Conservation (phyloP, 176 grass and related monocot species). For the Poa annua region DNA sequence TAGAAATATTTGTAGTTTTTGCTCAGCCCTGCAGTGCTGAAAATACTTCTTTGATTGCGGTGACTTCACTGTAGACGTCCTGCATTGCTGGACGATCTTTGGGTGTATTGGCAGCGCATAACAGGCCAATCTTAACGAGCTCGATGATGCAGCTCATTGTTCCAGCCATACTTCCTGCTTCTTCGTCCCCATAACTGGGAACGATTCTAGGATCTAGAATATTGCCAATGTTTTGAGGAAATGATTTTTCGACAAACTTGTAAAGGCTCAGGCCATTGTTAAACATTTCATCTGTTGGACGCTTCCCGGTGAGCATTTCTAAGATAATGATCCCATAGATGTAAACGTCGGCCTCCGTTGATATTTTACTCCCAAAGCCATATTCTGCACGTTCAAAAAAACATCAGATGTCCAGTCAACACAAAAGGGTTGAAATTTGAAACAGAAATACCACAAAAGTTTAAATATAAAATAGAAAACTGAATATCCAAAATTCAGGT, state of each 20-base stretch:
- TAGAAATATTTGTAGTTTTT: not conserved
- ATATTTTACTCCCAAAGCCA: conserved; percentile 45
- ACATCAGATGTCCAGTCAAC: not conserved
- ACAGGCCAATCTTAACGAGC: conserved; percentile 48
- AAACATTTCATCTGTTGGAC: conserved; percentile 54
- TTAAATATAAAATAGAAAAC: too few relatives aligned
- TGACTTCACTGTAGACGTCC: conserved; percentile 46
- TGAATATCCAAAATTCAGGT: too few relatives aligned
- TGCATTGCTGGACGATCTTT: conserved; percentile 55
- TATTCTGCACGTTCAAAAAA: conserved; percentile 23
- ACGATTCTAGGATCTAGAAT: conserved; percentile 36
- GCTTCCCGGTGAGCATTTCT: conserved; percentile 57
- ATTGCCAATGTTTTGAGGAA: conserved; percentile 28
- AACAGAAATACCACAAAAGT: not conserved
- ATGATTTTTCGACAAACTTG: conserved; percentile 40
- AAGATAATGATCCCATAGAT: conserved; percentile 58
- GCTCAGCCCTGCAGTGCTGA: not conserved
- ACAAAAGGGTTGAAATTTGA: not conserved
- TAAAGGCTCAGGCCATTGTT: conserved; percentile 51
- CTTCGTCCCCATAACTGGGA: not conserved
- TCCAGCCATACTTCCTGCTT: not conserved
- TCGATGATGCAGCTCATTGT: conserved; percentile 11
- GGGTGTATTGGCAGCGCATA: conserved; percentile 41
- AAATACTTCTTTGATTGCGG: conserved; percentile 42
- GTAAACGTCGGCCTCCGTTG: conserved; percentile 53